Percentiles rank a stretch among this genome's conserved stretches.
These are phyloP conservation scores for Yamadazyma sp. DNA, from an alignment of 1,139 yeast genomes.

Conservation along the genomic window DNA sequence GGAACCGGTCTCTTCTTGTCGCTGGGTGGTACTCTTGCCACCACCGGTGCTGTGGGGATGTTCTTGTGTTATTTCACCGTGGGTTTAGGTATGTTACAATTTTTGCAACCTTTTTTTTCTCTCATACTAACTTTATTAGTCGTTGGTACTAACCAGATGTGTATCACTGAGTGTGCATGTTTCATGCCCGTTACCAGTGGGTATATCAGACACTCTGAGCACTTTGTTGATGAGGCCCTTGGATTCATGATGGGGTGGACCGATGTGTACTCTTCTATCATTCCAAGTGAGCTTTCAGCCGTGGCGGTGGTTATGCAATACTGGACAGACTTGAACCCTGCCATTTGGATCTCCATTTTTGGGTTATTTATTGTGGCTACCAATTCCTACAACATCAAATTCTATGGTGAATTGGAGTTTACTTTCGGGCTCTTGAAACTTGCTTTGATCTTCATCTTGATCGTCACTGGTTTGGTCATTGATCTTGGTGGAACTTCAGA, in stretches of 20 bases:
- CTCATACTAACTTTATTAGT: conserved; percentile 12
- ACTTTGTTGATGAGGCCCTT: conserved; percentile 63
- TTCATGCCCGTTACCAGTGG: conserved; percentile 63
- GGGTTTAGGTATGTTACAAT: conserved; percentile 21
- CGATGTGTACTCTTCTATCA: conserved; percentile 47
- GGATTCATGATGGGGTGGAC: conserved; percentile 62
- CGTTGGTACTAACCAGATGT: conserved; percentile 54
- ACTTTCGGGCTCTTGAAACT: conserved; percentile 46
- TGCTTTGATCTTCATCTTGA: conserved; percentile 53
- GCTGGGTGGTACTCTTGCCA: conserved; percentile 64
- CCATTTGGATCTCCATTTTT: conserved; percentile 43
- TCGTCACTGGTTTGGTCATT: conserved; percentile 40
- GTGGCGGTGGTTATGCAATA: conserved; percentile 41
- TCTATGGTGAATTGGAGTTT: conserved; percentile 48
- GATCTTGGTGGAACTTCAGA: conserved; percentile 42
- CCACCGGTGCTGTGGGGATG: conserved; percentile 65
- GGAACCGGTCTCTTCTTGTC: conserved; percentile 60
- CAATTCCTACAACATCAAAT: conserved; percentile 43
- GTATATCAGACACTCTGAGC: conserved; percentile 52
- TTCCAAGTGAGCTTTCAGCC: conserved; percentile 45
- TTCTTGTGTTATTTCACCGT: conserved; percentile 49
- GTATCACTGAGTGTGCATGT: conserved; percentile 61
- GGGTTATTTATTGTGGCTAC: conserved; percentile 34
- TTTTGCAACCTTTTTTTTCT: neutral
- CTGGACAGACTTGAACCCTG: conserved; percentile 39